These are phyloP conservation scores for Apophysomyces sp. DNA, from an alignment of 371 early-diverging fungal species.

Conservation along the genomic window DNA sequence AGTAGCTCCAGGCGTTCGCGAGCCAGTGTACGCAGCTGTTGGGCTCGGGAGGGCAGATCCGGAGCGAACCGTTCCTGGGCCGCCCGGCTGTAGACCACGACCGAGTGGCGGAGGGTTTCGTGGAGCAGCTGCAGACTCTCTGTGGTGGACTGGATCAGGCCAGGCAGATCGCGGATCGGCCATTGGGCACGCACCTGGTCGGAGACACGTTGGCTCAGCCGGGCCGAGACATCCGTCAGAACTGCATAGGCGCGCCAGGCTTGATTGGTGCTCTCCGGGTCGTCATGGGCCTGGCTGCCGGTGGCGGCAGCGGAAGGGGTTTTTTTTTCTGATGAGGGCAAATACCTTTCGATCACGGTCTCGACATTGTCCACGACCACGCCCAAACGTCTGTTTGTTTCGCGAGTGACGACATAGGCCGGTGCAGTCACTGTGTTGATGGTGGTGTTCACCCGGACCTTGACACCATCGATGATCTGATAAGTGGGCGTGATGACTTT, in stretches of 20 bases:
- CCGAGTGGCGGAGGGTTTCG: slow-evolving; percentile 23
- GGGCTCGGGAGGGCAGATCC: slow-evolving; percentile 7
- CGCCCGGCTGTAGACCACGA: slow-evolving; percentile 28
- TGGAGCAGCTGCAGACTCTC: slow-evolving; percentile 26
- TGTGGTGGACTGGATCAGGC: slow-evolving; percentile 17
- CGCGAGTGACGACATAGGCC: slow-evolving; percentile 26
- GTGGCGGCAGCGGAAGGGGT: not conserved
- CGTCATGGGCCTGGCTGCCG: slow-evolving; percentile 31
- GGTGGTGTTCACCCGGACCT: slow-evolving; percentile 34
- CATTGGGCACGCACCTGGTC: slow-evolving; percentile 27
- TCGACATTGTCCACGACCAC: slow-evolving; percentile 45
- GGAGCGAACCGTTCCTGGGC: slow-evolving; percentile 30
- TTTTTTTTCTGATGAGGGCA: slow-evolving; percentile 32
- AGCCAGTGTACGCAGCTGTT: not conserved
- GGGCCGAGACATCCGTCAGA: slow-evolving; percentile 22
- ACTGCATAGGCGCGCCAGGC: slow-evolving; percentile 32
- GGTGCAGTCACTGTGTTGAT: slow-evolving; percentile 19
- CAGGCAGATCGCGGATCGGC: slow-evolving; percentile 21
- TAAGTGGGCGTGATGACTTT: slow-evolving; percentile 40
- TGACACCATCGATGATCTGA: slow-evolving; percentile 21
- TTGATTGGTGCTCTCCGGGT: slow-evolving; percentile 36
- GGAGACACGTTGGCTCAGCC: slow-evolving; percentile 29
- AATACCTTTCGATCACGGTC: slow-evolving; percentile 46
- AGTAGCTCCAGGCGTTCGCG: slow-evolving; percentile 5
- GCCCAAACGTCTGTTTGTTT: slow-evolving; percentile 42